These are phyloP conservation scores for Paraphaeosphaeria sporulosa DNA, from an alignment of 2,329 filamentous ascomycete species.

Conservation along the genomic window DNA sequence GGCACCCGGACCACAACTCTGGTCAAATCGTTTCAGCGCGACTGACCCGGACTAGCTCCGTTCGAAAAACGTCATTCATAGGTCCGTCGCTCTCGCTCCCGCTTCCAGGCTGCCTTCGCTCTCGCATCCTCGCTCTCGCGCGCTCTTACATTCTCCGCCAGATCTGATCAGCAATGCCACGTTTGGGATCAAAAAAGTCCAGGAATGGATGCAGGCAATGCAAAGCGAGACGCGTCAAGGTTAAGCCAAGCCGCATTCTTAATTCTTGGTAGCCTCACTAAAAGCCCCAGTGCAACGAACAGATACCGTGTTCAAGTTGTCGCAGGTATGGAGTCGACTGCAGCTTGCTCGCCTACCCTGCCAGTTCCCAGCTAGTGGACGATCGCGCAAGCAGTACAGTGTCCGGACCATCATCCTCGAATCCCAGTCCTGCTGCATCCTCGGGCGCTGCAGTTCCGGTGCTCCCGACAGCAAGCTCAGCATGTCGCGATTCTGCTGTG, in stretches of 20 bases:
- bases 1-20: no score
- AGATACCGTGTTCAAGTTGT: constrained; percentile 37
- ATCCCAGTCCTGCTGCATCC: neutral
- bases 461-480: neutral
- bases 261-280: neutral
- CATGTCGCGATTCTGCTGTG: neutral
- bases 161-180: constrained; percentile 21
- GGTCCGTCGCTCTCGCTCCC: neutral
- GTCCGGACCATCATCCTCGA: constrained; percentile 17
- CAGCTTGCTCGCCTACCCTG: constrained; percentile 38
- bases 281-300: constrained; percentile 37
- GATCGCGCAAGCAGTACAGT: constrained; percentile 6
- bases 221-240: constrained; percentile 39
- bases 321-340: constrained; percentile 37
- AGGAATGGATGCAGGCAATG: constrained; percentile 37
- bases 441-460: neutral
- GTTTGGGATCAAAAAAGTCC: constrained; percentile 34
- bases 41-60: neutral
- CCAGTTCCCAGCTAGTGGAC: constrained; percentile 1
- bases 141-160: constrained; percentile 20
- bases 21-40: neutral
- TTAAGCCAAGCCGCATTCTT: constrained; percentile 12
- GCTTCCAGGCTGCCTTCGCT: no score
- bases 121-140: constrained; percentile 24
- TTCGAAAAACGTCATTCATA: neutral